Evolutionary conservation across 139 green algal genomes (phyloP), one percentile per base, ranked within the genome.

Genomic region (Chlorella vulgaris): DNA sequence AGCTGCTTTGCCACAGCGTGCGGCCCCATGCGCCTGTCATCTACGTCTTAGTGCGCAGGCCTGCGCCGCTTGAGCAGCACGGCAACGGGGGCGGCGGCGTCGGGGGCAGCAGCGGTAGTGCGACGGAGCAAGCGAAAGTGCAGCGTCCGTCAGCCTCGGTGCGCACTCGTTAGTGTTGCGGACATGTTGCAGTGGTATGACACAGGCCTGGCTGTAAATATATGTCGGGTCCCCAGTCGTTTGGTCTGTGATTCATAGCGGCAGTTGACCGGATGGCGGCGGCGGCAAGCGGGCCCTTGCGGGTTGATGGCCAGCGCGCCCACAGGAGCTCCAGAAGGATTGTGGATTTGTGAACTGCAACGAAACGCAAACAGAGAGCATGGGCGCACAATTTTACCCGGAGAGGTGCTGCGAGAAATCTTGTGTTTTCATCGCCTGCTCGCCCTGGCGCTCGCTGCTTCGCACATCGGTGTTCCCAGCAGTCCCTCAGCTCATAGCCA

Each of bases 11-110:
- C 24, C 73, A 79, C 4, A 50, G 13, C 33, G 73, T 79, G 53
- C 73, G 73, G 24, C 53, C 51, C 24, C 73, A 79, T 31, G 73
- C 73, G 13, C 73, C 73, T 10, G 7, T 15, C 8, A 28, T 79
- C 1, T 79, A 68, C 53, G 53, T 79, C 22, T 33, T 79, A 35
- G 73, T 79, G 26, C 50, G 73, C 21, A 28, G 73, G 22, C 73
- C 73, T 35, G 15, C 38, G 35, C 31, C 19, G 19, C 67, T 15
- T 7, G 38, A 74, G 18, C 36, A 38, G 8, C 31, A 71, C 43
- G 31, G 18, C 8, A 7, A 24, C 29, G 22, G 8, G 29, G 63
- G 7, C 22, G 26, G 4, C 26, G 43, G 47, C 47, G 47, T 10
- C 21, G 55, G n/a, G 21, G 55, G 55, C 55, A 29, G 18, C 55